Evolutionary conservation across 164 flowering plant genomes (phyloP).

Genomic region (Vitis cinerea): DNA sequence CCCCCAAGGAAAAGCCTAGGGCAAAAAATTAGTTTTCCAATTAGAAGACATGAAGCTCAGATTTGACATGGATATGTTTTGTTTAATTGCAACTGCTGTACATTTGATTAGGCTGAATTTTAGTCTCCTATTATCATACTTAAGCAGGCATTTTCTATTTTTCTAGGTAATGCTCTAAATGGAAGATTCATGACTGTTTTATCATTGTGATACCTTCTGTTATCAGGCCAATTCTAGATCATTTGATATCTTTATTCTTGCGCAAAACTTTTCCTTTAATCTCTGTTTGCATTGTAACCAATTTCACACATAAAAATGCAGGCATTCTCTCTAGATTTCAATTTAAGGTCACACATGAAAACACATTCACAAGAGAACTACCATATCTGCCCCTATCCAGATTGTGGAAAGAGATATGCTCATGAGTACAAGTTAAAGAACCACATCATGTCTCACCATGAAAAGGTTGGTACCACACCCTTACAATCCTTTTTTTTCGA

Average conservation of each 20-base stretch:
- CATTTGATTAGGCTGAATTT: too few species aligned
- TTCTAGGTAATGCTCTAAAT: too few species aligned
- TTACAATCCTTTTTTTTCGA: background rate
- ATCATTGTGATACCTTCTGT: background rate
- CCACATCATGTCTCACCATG: conserved; percentile 84
- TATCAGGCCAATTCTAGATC: too few species aligned
- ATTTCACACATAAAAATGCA: conserved; percentile 30
- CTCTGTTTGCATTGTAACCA: background rate
- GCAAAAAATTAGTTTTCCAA: too few species aligned
- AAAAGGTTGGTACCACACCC: conserved; percentile 59
- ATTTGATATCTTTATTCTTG: background rate
- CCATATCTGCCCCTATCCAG: conserved; percentile 87
- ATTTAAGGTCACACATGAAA: conserved; percentile 95
- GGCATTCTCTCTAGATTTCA: conserved; percentile 98
- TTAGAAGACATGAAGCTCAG: too few species aligned
- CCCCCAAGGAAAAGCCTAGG: too few species aligned
- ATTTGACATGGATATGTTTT: too few species aligned
- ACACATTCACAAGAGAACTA: conserved; percentile 98
- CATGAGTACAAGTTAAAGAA: conserved; percentile 95
- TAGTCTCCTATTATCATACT: too few species aligned
- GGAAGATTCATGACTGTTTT: background rate
- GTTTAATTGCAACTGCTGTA: too few species aligned
- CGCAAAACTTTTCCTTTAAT: background rate
- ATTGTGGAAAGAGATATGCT: conserved; percentile 96
- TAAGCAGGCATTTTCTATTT: too few species aligned